These are phyloP conservation scores for Neltuma alba DNA, from an alignment of 306 rosid species.

Conservation along the genomic window DNA sequence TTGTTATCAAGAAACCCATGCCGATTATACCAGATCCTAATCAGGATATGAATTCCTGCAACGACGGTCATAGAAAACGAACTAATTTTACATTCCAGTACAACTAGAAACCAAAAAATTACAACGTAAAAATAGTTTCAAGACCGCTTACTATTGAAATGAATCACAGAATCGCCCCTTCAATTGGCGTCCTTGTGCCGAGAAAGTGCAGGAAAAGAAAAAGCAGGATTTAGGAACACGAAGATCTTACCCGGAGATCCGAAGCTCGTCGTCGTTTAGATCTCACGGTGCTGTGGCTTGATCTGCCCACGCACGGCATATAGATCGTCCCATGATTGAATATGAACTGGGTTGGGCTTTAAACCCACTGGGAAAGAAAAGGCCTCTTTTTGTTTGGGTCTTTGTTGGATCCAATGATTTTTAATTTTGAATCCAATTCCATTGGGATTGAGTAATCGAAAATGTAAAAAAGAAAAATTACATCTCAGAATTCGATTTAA, in stretches of 20 bases:
- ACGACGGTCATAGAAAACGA: background rate
- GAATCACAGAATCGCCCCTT: conserved; percentile 2
- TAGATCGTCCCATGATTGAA: conserved; percentile 19
- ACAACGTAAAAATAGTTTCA: background rate
- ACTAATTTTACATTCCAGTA: background rate
- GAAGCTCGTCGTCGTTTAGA: conserved; percentile 27
- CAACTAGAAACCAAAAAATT: background rate
- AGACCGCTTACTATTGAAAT: conserved; percentile 11
- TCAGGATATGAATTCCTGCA: conserved; percentile 48
- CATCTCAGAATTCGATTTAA: no score
- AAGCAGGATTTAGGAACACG: background rate
- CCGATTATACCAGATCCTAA: conserved; percentile 54
- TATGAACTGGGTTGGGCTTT: background rate
- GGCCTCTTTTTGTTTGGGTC: background rate
- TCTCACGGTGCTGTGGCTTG: conserved; percentile 32
- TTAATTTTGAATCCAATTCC: no score
- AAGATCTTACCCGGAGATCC: conserved; percentile 40
- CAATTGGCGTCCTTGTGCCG: conserved; percentile 31
- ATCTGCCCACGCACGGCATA: conserved; percentile 34
- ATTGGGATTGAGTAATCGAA: no score
- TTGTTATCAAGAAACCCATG: conserved; percentile 82
- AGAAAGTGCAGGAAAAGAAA: conserved; percentile 24
- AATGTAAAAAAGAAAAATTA: no score
- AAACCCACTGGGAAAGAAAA: background rate
- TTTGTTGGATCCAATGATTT: background rate